These are phyloP conservation scores for Clohesyomyces aquaticus DNA, from an alignment of 495 filamentous ascomycete genomes.

Conservation along the genomic window DNA sequence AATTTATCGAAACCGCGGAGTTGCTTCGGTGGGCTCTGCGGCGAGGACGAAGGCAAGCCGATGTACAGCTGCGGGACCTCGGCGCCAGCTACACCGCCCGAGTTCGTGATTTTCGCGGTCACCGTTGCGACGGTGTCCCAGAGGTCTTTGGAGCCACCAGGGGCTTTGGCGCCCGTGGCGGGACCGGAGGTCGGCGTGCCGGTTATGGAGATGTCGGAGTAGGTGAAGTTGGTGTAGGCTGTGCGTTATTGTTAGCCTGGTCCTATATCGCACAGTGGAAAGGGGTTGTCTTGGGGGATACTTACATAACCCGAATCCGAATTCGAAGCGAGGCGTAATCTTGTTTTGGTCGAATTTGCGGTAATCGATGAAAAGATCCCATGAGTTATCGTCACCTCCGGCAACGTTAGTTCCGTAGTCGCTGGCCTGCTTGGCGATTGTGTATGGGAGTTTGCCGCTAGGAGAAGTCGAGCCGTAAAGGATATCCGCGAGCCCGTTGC, in stretches of 20 bases:
- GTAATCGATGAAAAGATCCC: conserved; percentile 60
- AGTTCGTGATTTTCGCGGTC: conserved; percentile 55
- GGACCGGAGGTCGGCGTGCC: conserved; percentile 31
- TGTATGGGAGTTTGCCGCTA: conserved; percentile 43
- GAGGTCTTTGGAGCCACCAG: conserved; percentile 41
- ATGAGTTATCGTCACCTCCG: conserved; percentile 40
- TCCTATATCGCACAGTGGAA: background rate
- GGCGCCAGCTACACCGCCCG: conserved; percentile 55
- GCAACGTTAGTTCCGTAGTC: conserved; percentile 39
- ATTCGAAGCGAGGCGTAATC: conserved; percentile 54
- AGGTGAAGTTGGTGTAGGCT: conserved; percentile 48
- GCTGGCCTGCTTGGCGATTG: conserved; percentile 38
- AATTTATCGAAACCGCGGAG: conserved; percentile 64
- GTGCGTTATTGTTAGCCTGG: background rate
- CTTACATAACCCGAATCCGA: conserved; percentile 51
- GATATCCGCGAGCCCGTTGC: conserved; percentile 42
- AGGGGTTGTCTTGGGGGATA: background rate
- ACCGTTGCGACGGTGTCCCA: conserved; percentile 54
- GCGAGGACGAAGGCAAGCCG: conserved; percentile 38
- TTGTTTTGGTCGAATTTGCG: conserved; percentile 54
- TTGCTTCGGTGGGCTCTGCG: conserved; percentile 53
- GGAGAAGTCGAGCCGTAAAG: conserved; percentile 39
- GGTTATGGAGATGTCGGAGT: conserved; percentile 40
- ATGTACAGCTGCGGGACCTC: conserved; percentile 66
- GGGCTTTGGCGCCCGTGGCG: conserved; percentile 17